Base-by-base conservation (phyloP, 192 early-diverging fungal species). In the Coemansia sp. region DNA sequence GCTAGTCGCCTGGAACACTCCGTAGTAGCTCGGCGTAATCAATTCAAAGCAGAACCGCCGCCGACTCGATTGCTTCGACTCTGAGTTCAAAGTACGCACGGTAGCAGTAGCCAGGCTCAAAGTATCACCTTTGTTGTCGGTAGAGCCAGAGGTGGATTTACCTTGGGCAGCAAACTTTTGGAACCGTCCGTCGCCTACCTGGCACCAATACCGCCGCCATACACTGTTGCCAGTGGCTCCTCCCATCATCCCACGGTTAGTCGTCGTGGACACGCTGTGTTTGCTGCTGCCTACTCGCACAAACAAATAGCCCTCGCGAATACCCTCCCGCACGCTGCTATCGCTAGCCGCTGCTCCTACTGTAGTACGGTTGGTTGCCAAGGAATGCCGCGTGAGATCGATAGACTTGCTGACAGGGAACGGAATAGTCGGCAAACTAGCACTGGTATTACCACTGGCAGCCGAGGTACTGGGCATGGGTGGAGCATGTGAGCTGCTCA, bases 31-130 rank as follows among this genome's bases (percentile, higher is more conserved):
- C 9, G 94, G 92, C 18, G 92, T 91, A 46, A 95, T 92, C 20
- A 95, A 72, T 57, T 94, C 92, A 73, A 95, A 95, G 64, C 90
- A 89, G 76, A 91, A 92, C 27, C 92, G 87, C 40, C 92, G 81
- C 15, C 50, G 18, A 6, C 61, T 68, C 11, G 77, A 70, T 62
- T 69, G 74, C 69, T 79, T 79, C 36, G 76, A 43, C 10, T 79
- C 77, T 1, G 77, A 61, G 12, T 31, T 24, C 63, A 84, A 49
- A 39, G 73, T 62, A 1, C 81, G 81, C 64, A 79, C 81, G 4
- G 81, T 84, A 3, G 81, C 81, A 1, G 75, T 70, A 31, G 68
- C 67, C 64, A 84, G 65, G 0, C 39, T 33, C 57, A 84, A 47
- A 10, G 74, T 39, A 15, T 79, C 81, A 55, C 69, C 66, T 52